Evolutionary conservation across 352 stramenopile species (phyloP), one percentile per base, ranked within the genome.

Genomic region (Phytophthora ohioensis): DNA sequence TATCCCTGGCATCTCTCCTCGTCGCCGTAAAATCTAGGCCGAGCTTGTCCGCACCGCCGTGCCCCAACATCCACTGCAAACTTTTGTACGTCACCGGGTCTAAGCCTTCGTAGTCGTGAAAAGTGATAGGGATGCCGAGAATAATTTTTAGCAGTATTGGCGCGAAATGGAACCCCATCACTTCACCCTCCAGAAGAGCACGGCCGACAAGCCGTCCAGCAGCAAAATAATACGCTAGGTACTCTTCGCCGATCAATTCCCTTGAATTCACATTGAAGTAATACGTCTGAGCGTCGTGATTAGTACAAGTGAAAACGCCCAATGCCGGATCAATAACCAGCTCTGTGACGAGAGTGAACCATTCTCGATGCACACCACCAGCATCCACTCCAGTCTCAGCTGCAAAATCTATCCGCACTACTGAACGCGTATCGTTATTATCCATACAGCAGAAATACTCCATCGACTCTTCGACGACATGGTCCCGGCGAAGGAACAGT

Each of bases 141-240:
- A 85, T 81, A 57, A 85, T 77, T 59, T 90, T 86, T 36, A 88
- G 60, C 63, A 88, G 53, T 10, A 71, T 73, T 5, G 72, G 67
- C 30, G 64, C 91, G 65, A 99, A 91, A 59, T 98, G 97, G 35
- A 96, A 94, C 31, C 81, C 78, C 2, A 98, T 84, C 5, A 98
- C 73, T 67, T 99, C 91, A 47, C 92, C 85, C 65, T 99, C 97
- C 13, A 91, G 58, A 21, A 90, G 57, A 2, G 75, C 76, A 27
- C 80, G 72, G 8, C 85, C 83, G 4, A 93, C 55, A 6, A 89
- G 52, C 0, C 82, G 82, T 0, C 82, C 81, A 49, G 65, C 53
- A 2, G 79, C 82, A 32, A 85, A 81, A n/a, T 73, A 84, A 31
- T 88, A 78, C 15, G 64, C 56, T 9, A 91, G 27, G 52, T 90